Base-by-base conservation (phyloP, 768 basidiomycete species). In the Termitomyces sp. region DNA sequence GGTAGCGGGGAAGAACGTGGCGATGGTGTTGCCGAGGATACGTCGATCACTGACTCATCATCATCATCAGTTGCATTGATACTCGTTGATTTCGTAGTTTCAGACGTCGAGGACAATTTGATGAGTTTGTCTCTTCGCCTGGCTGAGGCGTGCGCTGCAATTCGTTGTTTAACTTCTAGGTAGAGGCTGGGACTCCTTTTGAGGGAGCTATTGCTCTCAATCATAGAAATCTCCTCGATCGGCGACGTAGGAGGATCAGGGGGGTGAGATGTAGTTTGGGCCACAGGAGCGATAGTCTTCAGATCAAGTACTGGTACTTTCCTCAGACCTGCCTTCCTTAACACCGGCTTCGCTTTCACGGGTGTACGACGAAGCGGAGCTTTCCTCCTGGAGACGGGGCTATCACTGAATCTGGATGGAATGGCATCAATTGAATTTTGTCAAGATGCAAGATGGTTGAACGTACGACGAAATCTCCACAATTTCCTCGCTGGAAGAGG, bases 21-120 rank as follows among this genome's bases (percentile, higher is more conserved):
- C 15, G 68, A 65, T 56, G 70, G 66, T 58, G 71, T 72, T 62
- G 68, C 69, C 59, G 71, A 70, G 46, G 70, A 66, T 20, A 69
- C 50, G 29, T 64, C 53, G 32, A 72, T 67, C 33, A 68, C 49
- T 16, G 53, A 54, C 20, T 64, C 66, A n/a, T 65, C 63, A 12
- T 72, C 66, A n/a, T 64, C 68, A 13, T 59, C 54, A 35, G 50
- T 41, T 46, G 60, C 35, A 56, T 53, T n/a, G n/a, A n/a, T n/a
- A n/a, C n/a, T 44, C 52, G 39, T 56, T 25, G 49, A 58, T 44
- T 42, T 41, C 36, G 41, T 39, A 36, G 40, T 25, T 13, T 3
- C 49, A 27, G 49, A 38, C 38, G 65, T 66, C 32, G 56, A 39
- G 23, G 43, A 53, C 32, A 63, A 38, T 58, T 68, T 72, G 15